Evolutionary conservation across 129 eudicot genomes (phyloP).

Genomic region (sunflower (Helianthus annuus)): DNA sequence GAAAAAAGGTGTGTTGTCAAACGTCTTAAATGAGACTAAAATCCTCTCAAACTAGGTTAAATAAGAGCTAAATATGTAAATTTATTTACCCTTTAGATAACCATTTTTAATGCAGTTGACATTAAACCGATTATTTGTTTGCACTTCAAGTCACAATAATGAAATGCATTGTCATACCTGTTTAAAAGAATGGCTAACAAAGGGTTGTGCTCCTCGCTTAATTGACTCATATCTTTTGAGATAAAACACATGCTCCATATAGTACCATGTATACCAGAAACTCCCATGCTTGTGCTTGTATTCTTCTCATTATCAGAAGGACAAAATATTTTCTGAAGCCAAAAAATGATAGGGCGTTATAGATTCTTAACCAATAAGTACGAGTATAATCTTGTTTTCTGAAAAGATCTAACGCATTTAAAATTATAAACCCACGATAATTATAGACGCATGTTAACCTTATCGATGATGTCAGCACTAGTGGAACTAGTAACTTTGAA

Average conservation of each 20-base stretch:
- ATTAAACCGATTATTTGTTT: background rate
- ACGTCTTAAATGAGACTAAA: background rate
- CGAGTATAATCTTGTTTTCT: background rate
- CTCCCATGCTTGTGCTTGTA: slow-evolving; percentile 37
- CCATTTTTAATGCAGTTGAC: background rate
- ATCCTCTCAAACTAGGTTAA: background rate
- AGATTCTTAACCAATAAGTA: slow-evolving; percentile 9
- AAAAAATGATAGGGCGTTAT: slow-evolving; percentile 4
- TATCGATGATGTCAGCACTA: slow-evolving; percentile 70
- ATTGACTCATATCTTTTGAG: slow-evolving; percentile 52
- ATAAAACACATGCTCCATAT: slow-evolving; percentile 99
- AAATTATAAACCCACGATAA: background rate
- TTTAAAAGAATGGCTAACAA: slow-evolving; percentile 79
- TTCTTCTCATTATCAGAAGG: slow-evolving; percentile 65
- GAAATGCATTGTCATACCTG: slow-evolving; percentile 51
- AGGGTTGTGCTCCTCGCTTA: slow-evolving; percentile 63
- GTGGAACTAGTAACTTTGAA: slow-evolving; percentile 60
- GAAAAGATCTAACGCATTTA: background rate
- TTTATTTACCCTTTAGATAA: background rate
- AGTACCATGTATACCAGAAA: slow-evolving; percentile 63
- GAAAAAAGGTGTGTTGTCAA: background rate
- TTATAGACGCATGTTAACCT: slow-evolving; percentile 44
- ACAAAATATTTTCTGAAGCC: slow-evolving; percentile 56
- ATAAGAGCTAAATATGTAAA: background rate
- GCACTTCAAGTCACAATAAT: background rate